Percentiles rank a stretch among this genome's conserved stretches.
Evolutionary conservation across 2,329 filamentous ascomycete genomes (phyloP).

Genomic region (Saccharata proteae): DNA sequence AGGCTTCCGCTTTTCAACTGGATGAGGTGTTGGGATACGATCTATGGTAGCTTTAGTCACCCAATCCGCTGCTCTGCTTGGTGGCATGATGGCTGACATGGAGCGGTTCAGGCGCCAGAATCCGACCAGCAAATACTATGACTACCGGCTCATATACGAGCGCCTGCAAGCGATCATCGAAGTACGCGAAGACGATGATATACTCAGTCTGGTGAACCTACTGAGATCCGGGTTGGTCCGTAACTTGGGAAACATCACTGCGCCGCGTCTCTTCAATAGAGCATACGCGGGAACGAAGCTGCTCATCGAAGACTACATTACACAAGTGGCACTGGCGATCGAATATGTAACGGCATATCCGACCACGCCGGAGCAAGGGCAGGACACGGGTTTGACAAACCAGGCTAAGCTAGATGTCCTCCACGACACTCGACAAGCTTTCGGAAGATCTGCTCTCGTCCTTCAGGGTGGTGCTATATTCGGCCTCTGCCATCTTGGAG

Average conservation of each 20-base stretch:
- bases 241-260: conserved; percentile 84
- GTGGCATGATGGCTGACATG: neutral
- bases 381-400: conserved; percentile 45
- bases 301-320: conserved; percentile 82
- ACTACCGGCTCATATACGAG: conserved; percentile 72
- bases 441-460: conserved; percentile 74
- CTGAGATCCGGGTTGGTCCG: conserved; percentile 65
- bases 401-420: conserved; percentile 77
- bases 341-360: conserved; percentile 61
- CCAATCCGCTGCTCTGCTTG: neutral
- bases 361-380: conserved; percentile 35
- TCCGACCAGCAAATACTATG: conserved; percentile 68
- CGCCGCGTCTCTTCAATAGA: conserved; percentile 68
- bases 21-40: conserved; percentile 72
- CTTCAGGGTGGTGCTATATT: conserved; percentile 87
- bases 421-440: conserved; percentile 77
- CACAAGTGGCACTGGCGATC: conserved; percentile 69
- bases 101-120: conserved; percentile 58
- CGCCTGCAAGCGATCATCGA: conserved; percentile 59
- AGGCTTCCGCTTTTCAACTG: conserved; percentile 69
- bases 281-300: conserved; percentile 83
- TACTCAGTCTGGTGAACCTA: conserved; percentile 64
- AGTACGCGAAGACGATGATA: conserved; percentile 58
- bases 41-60: conserved; percentile 47
- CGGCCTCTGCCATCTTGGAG: conserved; percentile 78